These are phyloP conservation scores for Lactarius pseudohatsudake DNA, from an alignment of 768 basidiomycete genomes.

Conservation along the genomic window DNA sequence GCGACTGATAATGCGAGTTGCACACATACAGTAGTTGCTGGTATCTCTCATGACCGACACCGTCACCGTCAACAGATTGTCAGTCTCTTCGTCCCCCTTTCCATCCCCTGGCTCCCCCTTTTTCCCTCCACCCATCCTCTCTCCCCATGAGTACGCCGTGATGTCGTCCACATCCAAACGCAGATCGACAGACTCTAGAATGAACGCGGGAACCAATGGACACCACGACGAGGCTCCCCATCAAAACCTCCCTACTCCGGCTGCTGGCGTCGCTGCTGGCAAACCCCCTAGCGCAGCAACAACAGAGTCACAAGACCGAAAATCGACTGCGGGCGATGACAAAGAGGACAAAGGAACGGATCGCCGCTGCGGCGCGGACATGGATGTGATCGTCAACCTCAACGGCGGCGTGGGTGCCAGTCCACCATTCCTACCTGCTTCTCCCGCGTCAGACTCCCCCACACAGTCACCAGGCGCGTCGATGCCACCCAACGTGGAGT, in stretches of 20 bases:
- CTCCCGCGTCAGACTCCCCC: not conserved
- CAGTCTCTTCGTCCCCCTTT: constrained; percentile 45
- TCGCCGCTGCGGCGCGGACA: not conserved
- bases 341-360: not conserved
- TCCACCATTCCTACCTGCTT: not conserved
- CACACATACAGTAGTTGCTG: not conserved
- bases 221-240: constrained; percentile 21
- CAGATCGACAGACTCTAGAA: constrained; percentile 24
- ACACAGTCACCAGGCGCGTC: not conserved
- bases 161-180: constrained; percentile 40
- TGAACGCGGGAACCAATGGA: constrained; percentile 24
- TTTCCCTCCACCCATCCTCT: constrained; percentile 64
- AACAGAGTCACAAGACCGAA: not conserved
- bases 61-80: constrained; percentile 39
- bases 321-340: not conserved
- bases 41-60: constrained; percentile 21
- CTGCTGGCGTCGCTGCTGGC: not conserved
- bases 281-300: not conserved
- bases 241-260: constrained; percentile 1
- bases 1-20: no score
- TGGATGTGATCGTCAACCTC: not conserved
- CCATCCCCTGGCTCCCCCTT: constrained; percentile 70
- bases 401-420: not conserved
- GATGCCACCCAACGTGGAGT: not conserved
- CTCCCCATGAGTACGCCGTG: constrained; percentile 66